Percentiles rank a stretch among this genome's conserved stretches.
Conservation (phyloP, 129 eudicot genomes). For the Artemisia tridentata region DNA sequence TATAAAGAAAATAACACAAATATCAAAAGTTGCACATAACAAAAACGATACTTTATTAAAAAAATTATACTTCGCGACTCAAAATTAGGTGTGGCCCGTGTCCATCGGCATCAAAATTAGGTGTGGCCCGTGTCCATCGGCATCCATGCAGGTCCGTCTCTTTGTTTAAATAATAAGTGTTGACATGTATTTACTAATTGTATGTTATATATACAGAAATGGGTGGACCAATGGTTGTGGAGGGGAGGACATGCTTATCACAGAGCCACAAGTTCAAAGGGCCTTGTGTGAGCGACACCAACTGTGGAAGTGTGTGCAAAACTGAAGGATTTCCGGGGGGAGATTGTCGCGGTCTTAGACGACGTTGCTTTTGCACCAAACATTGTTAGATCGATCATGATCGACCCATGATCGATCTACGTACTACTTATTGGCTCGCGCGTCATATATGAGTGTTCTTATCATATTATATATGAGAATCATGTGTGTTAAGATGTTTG, state of each 20-base stretch:
- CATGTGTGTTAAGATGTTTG: neutral
- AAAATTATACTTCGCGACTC: too few species aligned
- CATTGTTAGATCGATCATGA: constrained; percentile 29
- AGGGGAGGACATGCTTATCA: constrained; percentile 66
- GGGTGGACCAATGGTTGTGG: constrained; percentile 41
- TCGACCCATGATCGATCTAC: neutral
- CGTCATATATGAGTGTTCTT: too few species aligned
- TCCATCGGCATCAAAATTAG: too few species aligned
- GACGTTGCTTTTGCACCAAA: constrained; percentile 79
- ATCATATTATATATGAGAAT: neutral
- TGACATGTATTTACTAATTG: neutral
- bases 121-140: too few species aligned
- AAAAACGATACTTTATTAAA: too few species aligned
- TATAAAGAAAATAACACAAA: too few species aligned
- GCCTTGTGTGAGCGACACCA: constrained; percentile 47
- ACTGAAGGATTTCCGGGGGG: constrained; percentile 71
- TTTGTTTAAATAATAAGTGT: too few species aligned
- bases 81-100: too few species aligned
- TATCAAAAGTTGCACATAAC: too few species aligned
- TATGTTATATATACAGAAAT: constrained; percentile 19
- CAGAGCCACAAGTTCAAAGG: constrained; percentile 66
- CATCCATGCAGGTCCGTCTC: too few species aligned
- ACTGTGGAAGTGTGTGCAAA: constrained; percentile 68
- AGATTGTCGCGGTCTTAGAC: constrained; percentile 67
- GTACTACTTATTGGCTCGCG: too few species aligned